These are phyloP conservation scores for Paraphoma sp. DNA, from an alignment of 2,329 filamentous ascomycete genomes.

Conservation along the genomic window DNA sequence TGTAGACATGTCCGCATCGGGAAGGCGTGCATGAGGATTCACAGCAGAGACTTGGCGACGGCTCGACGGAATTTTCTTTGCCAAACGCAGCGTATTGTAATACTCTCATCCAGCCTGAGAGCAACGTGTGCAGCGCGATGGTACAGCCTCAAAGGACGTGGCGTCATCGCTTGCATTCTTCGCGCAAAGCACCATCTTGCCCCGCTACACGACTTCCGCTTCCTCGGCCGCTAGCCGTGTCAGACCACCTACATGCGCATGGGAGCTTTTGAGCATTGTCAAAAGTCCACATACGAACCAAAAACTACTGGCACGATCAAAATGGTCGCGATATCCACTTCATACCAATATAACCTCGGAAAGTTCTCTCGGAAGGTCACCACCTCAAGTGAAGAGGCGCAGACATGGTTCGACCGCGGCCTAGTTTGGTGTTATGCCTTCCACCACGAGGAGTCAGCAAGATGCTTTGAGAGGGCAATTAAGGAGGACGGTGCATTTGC, in stretches of 20 bases:
- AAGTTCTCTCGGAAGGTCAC: constrained; percentile 62
- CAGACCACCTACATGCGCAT: neutral
- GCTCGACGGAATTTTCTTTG: too few species aligned
- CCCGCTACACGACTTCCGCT: neutral
- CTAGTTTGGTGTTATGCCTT: constrained; percentile 78
- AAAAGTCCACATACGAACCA: too few species aligned
- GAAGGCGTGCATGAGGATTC: neutral
- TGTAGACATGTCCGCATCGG: neutral
- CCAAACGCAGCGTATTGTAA: too few species aligned
- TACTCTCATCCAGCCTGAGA: too few species aligned
- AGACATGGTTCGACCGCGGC: constrained; percentile 74
- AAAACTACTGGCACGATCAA: neutral
- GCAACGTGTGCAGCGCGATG: neutral
- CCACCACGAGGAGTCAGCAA: constrained; percentile 74
- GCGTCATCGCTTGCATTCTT: neutral
- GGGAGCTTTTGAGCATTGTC: neutral
- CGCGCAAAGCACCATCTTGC: neutral
- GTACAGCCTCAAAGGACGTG: neutral
- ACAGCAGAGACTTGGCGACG: too few species aligned
- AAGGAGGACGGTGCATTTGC: constrained; percentile 61
- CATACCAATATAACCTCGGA: constrained; percentile 65
- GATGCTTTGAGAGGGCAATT: constrained; percentile 69
- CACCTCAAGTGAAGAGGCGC: constrained; percentile 59
- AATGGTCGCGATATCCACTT: neutral
- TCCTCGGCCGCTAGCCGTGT: neutral